phyloP scores from a whole-genome alignment of 768 basidiomycete genomes.

The Calvatia gigantea region DNA sequence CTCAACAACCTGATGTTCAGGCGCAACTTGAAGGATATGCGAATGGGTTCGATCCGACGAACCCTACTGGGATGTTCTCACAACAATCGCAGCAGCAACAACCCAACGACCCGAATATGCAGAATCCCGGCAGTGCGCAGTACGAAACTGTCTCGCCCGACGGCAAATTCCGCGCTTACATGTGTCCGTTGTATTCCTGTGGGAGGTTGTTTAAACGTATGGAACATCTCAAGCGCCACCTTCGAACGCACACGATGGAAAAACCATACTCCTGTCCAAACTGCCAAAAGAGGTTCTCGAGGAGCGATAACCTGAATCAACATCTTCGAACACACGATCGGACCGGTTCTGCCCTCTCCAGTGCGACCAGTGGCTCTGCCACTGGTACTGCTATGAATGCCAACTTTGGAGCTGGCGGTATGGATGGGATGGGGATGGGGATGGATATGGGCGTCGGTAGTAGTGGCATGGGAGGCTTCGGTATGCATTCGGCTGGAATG shows the following conservation, averaged over 20 bases:
- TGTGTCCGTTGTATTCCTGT: conserved; percentile 83
- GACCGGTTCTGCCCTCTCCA: conserved; percentile 26
- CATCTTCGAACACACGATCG: conserved; percentile 79
- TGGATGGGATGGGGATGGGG: conserved; percentile 13
- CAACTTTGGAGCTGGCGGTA: conserved; percentile 10
- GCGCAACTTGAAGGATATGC: neutral
- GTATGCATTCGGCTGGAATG: conserved; percentile 17
- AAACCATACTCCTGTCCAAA: conserved; percentile 71
- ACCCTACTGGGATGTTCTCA: neutral
- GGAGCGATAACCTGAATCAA: conserved; percentile 86
- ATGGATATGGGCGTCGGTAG: too few relatives aligned
- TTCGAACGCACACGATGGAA: conserved; percentile 89
- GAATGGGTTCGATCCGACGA: neutral
- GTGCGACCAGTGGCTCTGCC: conserved; percentile 20
- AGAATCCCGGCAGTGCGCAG: conserved; percentile 19
- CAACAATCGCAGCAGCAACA: neutral
- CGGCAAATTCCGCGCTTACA: conserved; percentile 60
- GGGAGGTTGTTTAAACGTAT: conserved; percentile 85
- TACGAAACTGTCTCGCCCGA: conserved; percentile 28
- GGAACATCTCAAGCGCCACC: conserved; percentile 87
- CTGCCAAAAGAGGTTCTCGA: conserved; percentile 81
- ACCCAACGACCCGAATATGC: conserved; percentile 3
- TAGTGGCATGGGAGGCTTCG: conserved; percentile 15
- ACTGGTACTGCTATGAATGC: conserved; percentile 24
- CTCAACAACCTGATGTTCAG: neutral